These are phyloP conservation scores for Diatrype stigma DNA, from an alignment of 2,329 filamentous ascomycete genomes.

Conservation along the genomic window DNA sequence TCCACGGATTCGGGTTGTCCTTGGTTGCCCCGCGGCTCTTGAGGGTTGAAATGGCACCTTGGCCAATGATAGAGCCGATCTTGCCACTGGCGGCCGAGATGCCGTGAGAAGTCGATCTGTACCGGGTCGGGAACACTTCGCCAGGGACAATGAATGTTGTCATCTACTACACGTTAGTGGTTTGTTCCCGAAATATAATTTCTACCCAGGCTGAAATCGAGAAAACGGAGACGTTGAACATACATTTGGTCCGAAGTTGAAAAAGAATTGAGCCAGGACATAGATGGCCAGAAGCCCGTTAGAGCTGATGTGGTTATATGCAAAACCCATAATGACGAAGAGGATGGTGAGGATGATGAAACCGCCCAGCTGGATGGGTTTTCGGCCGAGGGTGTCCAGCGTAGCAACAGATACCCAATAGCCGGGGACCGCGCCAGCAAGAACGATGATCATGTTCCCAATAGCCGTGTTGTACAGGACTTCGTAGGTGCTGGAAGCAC, in stretches of 20 bases:
- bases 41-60: constrained; percentile 54
- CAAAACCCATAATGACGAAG: constrained; percentile 57
- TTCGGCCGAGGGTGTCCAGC: constrained; percentile 71
- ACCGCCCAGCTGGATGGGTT: constrained; percentile 67
- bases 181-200: too few species aligned
- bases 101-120: constrained; percentile 54
- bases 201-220: too few species aligned
- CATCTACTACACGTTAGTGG: constrained; percentile 17
- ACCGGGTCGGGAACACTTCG: constrained; percentile 53
- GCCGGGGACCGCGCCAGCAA: constrained; percentile 74
- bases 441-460: constrained; percentile 74
- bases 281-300: constrained; percentile 53
- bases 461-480: constrained; percentile 70
- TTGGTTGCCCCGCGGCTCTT: constrained; percentile 40
- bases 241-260: constrained; percentile 54
- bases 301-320: constrained; percentile 48
- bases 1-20: constrained; percentile 53
- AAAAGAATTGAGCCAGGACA: constrained; percentile 55
- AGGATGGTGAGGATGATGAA: constrained; percentile 58
- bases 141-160: constrained; percentile 56
- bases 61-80: constrained; percentile 53
- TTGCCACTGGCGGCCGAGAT: constrained; percentile 53
- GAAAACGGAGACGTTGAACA: neutral
- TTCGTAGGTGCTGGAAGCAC: constrained; percentile 57
- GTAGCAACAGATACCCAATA: constrained; percentile 77